Evolutionary conservation across 1,139 yeast genomes (phyloP).

Genomic region (Kodamaea arcana): DNA sequence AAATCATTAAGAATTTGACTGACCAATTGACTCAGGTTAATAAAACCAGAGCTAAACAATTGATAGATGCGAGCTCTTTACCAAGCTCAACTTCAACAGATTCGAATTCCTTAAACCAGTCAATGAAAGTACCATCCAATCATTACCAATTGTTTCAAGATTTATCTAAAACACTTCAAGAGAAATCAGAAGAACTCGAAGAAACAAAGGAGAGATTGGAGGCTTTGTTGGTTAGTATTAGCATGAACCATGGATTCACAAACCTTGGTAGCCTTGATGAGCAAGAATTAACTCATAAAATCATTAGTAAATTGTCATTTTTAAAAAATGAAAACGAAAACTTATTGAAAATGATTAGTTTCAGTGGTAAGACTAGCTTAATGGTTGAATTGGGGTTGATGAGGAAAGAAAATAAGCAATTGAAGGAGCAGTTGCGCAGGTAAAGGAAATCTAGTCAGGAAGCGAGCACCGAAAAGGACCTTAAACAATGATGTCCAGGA

Average conservation of each 20-base stretch:
- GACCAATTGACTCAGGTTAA: conserved; percentile 24
- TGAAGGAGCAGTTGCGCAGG: conserved; percentile 6
- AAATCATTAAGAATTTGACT: conserved; percentile 32
- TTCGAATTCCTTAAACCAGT: conserved; percentile 4
- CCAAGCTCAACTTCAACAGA: neutral
- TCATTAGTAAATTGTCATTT: conserved; percentile 57
- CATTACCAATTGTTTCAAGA: conserved; percentile 48
- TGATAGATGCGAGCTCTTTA: conserved; percentile 3
- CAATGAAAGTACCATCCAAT: conserved; percentile 33
- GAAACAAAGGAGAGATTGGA: conserved; percentile 62
- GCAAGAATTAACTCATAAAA: conserved; percentile 73
- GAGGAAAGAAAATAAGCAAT: conserved; percentile 29
- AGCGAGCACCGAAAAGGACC: too few species aligned
- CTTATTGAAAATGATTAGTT: conserved; percentile 65
- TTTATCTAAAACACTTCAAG: conserved; percentile 47
- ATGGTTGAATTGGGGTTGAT: conserved; percentile 65
- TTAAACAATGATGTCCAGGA: too few species aligned
- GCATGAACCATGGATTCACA: conserved; percentile 25
- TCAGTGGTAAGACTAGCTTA: conserved; percentile 67
- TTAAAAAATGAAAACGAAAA: conserved; percentile 69
- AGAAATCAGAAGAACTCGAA: conserved; percentile 51
- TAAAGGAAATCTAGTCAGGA: too few species aligned
- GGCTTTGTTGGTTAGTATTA: conserved; percentile 43
- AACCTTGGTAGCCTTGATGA: conserved; percentile 61
- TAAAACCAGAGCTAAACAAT: conserved; percentile 12